phyloP scores from a whole-genome alignment of 1,284 basidiomycete genomes.

The Trametes versicolor region DNA sequence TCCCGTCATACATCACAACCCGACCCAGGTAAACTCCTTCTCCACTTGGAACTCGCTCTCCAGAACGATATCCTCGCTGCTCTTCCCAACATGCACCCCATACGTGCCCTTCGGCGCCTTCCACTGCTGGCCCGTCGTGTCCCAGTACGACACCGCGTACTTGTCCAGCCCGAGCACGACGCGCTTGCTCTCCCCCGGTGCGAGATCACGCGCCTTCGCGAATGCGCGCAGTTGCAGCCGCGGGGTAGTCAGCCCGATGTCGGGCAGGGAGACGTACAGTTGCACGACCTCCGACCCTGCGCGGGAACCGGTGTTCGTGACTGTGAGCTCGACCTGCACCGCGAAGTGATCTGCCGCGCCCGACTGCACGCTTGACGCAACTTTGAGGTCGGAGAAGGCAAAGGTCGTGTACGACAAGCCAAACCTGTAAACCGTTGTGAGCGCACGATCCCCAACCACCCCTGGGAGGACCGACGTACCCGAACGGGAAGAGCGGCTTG shows the following conservation, averaged over 20 bases:
- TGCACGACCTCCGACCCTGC: conserved; percentile 75
- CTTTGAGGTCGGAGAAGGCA: conserved; percentile 56
- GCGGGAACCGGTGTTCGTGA: conserved; percentile 66
- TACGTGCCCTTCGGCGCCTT: conserved; percentile 55
- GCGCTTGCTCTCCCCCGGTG: conserved; percentile 51
- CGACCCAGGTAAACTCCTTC: conserved; percentile 57
- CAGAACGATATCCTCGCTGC: conserved; percentile 55
- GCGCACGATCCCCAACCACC: background rate
- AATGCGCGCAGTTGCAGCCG: conserved; percentile 68
- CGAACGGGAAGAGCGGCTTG: conserved; percentile 74
- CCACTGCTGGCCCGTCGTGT: conserved; percentile 54
- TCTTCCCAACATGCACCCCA: conserved; percentile 57
- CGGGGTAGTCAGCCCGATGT: conserved; percentile 63
- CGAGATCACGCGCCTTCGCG: conserved; percentile 59
- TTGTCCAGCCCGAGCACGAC: conserved; percentile 65
- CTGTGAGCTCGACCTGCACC: conserved; percentile 51
- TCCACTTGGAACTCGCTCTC: conserved; percentile 49
- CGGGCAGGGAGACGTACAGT: conserved; percentile 69
- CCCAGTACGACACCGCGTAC: conserved; percentile 69
- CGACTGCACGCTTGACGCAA: conserved; percentile 44
- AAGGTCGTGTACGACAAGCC: conserved; percentile 83
- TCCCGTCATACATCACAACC: conserved; percentile 43
- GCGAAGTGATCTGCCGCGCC: conserved; percentile 44
- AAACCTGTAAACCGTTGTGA: conserved; percentile 48
- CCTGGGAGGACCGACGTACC: conserved; percentile 49